These are phyloP conservation scores for Nicotiana obtusifolia DNA, from an alignment of 257 asterid genomes.

Conservation along the genomic window DNA sequence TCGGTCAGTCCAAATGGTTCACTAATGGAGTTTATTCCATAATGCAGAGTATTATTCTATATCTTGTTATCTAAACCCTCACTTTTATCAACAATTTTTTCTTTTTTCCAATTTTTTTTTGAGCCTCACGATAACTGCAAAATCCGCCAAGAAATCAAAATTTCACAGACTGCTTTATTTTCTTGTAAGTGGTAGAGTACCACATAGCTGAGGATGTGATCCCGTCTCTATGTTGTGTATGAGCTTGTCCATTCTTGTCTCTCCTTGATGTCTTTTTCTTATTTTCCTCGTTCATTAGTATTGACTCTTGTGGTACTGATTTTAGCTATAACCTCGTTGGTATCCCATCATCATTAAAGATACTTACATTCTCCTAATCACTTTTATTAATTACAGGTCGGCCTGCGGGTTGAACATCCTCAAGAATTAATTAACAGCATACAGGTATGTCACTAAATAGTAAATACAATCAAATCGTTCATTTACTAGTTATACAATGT, in stretches of 20 bases:
- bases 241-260: background rate
- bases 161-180: background rate
- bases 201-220: background rate
- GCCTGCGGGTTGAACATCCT: conserved; percentile 94
- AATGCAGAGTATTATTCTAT: too few relatives aligned
- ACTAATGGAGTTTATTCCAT: background rate
- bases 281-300: background rate
- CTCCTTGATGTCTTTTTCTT: background rate
- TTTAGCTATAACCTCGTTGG: background rate
- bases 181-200: background rate
- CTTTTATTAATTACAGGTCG: conserved; percentile 46
- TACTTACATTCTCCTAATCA: background rate
- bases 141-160: background rate
- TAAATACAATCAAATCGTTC: background rate
- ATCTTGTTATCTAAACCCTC: background rate
- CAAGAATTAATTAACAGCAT: conserved; percentile 79
- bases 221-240: background rate
- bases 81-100: background rate
- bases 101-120: background rate
- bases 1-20: background rate
- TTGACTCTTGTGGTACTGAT: background rate
- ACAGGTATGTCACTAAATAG: conserved; percentile 44
- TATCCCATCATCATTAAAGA: background rate
- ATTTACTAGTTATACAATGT: background rate
- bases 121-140: background rate